Evolutionary conservation across 306 rosid species (phyloP), one percentile per base, ranked within the genome.

Genomic region (Prunus kanzakura): DNA sequence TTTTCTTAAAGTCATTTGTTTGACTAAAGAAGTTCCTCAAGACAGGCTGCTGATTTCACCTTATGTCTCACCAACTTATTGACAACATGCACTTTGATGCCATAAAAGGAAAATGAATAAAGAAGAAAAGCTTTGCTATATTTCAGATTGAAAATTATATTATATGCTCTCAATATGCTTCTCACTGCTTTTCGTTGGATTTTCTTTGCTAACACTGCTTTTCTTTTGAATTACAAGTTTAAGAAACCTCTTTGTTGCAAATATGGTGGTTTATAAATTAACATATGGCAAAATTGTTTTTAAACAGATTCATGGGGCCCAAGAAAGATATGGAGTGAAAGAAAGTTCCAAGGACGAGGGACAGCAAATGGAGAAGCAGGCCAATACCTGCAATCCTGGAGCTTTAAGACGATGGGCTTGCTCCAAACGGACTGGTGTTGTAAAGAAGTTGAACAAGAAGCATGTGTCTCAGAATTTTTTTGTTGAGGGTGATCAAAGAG

Each of bases 371-470:
- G 73, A 80, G 81, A 81, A 86, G 81, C 88, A 67, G 60, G 71
- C 50, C 54, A 79, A 75, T 79, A 62, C 79, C 38, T 46, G 58
- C 64, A 82, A 71, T 77, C 76, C 89, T 9, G 86, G 86, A 71
- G 68, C 70, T 67, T 70, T 88, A 55, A 72, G 82, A 68, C 80
- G 58, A 5, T 88, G 91, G 91, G 89, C 66, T 3, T 79, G 86
- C 81, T 88, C 88, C 60, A 88, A 88, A 77, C 64, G 91, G 81
- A 85, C 85, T 22, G 80, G 82, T 15, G 73, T 80, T 58, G 84
- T 76, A 25, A 83, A 86, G 76, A 86, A 85, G 81, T 65, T 86
- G 68, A 75, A 22, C 47, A 75, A 64, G 55, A 85, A 77, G 86
- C 76, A 64, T 1, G 75, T 62, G 35, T 43, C 87, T 69, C 74